A percentile compares a stretch with the other conserved stretches of the same genome.
Evolutionary conservation across 139 green algal species (phyloP).

Genomic region (Pseudopediastrum boryanum): DNA sequence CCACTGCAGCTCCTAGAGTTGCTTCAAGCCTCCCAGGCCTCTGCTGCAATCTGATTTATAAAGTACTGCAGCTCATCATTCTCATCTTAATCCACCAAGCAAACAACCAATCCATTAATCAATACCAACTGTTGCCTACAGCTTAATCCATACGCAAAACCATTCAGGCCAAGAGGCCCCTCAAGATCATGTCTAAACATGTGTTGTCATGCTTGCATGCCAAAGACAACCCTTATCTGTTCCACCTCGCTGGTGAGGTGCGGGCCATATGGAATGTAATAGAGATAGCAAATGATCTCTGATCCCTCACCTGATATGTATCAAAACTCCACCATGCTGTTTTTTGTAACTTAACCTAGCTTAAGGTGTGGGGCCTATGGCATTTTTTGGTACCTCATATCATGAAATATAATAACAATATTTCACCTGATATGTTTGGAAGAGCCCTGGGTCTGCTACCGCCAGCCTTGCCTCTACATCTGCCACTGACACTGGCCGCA

Average conservation of each 20-base stretch:
- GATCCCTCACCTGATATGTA: not conserved
- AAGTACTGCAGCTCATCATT: no score
- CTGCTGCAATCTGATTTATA: no score
- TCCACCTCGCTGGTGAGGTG: constrained; percentile 7
- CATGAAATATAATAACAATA: not conserved
- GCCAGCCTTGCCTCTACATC: constrained; percentile 9
- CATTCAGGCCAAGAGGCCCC: no score
- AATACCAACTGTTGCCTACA: no score
- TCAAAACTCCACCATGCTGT: not conserved
- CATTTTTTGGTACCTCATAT: not conserved
- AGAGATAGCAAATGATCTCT: not conserved
- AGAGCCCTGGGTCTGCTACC: constrained; percentile 15
- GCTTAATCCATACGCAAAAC: no score
- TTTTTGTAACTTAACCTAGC: not conserved
- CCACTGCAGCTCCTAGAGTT: no score
- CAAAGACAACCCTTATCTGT: no score
- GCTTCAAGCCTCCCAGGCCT: no score
- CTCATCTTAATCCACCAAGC: no score
- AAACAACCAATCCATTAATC: no score
- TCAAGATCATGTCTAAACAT: no score
- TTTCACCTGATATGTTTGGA: constrained; percentile 12
- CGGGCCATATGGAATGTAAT: not conserved
- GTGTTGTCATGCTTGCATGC: no score
- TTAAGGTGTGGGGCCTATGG: not conserved
- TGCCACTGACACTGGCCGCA: constrained; percentile 12